Evolutionary conservation across 163 green algal genomes (phyloP).

Genomic region (Chlamydomonas reinhardtii): DNA sequence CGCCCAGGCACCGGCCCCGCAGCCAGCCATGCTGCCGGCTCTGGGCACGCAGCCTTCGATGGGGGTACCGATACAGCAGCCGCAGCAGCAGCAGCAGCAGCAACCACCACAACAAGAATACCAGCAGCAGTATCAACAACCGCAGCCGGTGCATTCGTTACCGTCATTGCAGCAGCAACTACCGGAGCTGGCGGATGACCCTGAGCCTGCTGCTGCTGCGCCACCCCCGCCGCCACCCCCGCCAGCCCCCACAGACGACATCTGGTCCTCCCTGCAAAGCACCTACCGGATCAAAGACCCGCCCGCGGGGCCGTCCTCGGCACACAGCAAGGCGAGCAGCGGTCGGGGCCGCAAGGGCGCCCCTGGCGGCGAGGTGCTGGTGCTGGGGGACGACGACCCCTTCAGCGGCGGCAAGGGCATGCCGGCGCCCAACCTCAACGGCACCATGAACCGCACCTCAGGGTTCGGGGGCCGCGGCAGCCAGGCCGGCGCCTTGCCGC

Average conservation of each 20-base stretch:
- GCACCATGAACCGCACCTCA: conserved; percentile 9
- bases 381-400: not conserved
- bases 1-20: no score
- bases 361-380: not conserved
- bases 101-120: no score
- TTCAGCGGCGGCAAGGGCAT: not conserved
- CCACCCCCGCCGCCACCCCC: not conserved
- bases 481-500: not conserved
- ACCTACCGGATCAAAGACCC: conserved; percentile 19
- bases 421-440: not conserved
- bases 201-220: no score
- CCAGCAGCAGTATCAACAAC: no score
- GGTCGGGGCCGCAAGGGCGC: not conserved
- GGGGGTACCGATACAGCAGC: no score
- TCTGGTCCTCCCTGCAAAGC: conserved; percentile 27
- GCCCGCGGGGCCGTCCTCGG: not conserved
- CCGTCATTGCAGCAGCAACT: no score
- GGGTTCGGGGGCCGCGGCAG: not conserved
- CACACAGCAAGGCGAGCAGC: not conserved
- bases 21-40: no score
- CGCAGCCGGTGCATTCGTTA: no score
- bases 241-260: not conserved
- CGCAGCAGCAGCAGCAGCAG: no score
- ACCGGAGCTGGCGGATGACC: no score
- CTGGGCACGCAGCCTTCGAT: no score